Percentiles rank a stretch among this genome's conserved stretches.
These are phyloP conservation scores for Termitomyces sp. DNA, from an alignment of 768 basidiomycete species.

Conservation along the genomic window DNA sequence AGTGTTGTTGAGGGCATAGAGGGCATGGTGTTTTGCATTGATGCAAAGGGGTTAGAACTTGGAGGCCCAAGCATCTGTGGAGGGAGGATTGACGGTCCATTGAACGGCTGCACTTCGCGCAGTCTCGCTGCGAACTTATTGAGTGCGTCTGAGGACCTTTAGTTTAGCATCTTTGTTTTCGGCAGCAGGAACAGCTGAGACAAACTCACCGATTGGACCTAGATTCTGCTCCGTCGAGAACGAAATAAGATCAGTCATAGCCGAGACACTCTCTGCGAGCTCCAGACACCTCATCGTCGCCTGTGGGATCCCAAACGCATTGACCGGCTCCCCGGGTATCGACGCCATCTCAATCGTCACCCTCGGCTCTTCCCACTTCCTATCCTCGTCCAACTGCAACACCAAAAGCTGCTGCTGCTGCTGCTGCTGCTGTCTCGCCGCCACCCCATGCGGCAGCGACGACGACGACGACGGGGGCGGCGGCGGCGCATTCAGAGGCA, in stretches of 20 bases:
- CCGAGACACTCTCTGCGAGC: slow-evolving; percentile 76
- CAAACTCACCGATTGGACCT: slow-evolving; percentile 60
- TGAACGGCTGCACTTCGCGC: slow-evolving; percentile 27
- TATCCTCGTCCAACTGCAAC: slow-evolving; percentile 36
- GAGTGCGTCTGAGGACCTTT: slow-evolving; percentile 29
- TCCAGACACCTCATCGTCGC: slow-evolving; percentile 88
- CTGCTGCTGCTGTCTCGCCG: not conserved
- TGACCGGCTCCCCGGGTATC: slow-evolving; percentile 81
- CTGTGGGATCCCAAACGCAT: slow-evolving; percentile 84
- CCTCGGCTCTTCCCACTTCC: slow-evolving; percentile 63
- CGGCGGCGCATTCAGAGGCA: not conserved
- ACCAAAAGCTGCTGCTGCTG: slow-evolving; percentile 1
- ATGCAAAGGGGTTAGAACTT: slow-evolving; percentile 4
- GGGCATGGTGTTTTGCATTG: slow-evolving; percentile 16
- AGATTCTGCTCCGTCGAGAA: slow-evolving; percentile 48
- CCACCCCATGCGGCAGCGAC: not conserved
- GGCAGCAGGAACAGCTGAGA: not conserved
- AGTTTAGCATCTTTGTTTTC: not conserved
- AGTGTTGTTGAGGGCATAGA: slow-evolving; percentile 35
- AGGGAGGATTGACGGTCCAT: slow-evolving; percentile 9
- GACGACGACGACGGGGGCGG: too few relatives aligned
- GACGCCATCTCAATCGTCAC: slow-evolving; percentile 52
- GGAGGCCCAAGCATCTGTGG: slow-evolving; percentile 1
- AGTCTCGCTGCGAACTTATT: slow-evolving; percentile 33
- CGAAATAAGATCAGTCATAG: slow-evolving; percentile 73